Conservation (phyloP, 2,329 filamentous ascomycete genomes). For the Ceratocystiopsis brevicomis region DNA sequence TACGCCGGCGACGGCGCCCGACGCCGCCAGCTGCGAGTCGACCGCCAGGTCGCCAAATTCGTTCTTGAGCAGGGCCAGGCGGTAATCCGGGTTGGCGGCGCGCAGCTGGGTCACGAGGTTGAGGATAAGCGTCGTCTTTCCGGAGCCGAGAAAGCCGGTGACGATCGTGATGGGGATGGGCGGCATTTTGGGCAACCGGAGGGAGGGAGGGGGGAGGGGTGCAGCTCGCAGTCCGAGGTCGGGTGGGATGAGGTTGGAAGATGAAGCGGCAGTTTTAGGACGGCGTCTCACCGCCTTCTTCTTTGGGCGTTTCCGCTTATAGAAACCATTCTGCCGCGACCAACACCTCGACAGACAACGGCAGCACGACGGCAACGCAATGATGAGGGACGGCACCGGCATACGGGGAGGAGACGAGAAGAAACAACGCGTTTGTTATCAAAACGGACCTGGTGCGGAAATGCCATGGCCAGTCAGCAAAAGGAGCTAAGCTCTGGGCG, state of each 20-base stretch:
- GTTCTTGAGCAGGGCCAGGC: slow-evolving; percentile 88
- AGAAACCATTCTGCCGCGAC: neutral
- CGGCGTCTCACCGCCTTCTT: neutral
- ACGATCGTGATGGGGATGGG: slow-evolving; percentile 84
- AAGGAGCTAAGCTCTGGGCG: too few relatives aligned
- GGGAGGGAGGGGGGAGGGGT: too few relatives aligned
- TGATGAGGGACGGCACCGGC: too few relatives aligned
- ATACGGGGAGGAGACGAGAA: too few relatives aligned
- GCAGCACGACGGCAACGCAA: too few relatives aligned
- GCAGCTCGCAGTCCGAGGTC: too few relatives aligned
- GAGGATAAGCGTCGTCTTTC: slow-evolving; percentile 90
- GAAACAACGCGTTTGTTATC: too few relatives aligned
- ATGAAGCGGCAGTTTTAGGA: too few relatives aligned
- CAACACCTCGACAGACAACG: too few relatives aligned
- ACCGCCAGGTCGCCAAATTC: slow-evolving; percentile 92
- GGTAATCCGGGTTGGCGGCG: slow-evolving; percentile 54
- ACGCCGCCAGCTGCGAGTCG: slow-evolving; percentile 77
- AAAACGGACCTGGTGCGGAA: too few relatives aligned
- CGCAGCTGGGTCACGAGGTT: slow-evolving; percentile 81
- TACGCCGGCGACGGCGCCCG: slow-evolving; percentile 68
- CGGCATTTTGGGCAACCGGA: slow-evolving; percentile 24
- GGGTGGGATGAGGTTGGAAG: too few relatives aligned
- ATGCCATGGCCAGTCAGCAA: too few relatives aligned
- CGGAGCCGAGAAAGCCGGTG: slow-evolving; percentile 88
- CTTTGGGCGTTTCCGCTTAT: neutral